phyloP scores from a whole-genome alignment of 352 stramenopile genomes.

The Hyaloperonospora arabidopsidis region DNA sequence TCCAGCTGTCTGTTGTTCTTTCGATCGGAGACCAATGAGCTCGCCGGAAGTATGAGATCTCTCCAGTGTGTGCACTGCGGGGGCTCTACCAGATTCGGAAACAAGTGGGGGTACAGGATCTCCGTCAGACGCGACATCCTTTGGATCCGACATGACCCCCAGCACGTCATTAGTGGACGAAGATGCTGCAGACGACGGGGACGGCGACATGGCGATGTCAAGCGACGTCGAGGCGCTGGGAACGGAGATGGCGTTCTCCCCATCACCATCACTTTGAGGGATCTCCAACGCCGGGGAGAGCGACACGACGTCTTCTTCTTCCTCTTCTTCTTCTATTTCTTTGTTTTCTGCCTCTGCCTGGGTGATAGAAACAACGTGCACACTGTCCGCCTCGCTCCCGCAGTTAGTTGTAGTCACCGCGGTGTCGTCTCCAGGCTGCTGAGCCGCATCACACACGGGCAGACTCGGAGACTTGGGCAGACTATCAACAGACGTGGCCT shows the following conservation, averaged over 20 bases:
- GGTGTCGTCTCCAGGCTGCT: constrained; percentile 16
- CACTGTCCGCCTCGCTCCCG: constrained; percentile 18
- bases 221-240: constrained; percentile 32
- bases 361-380: constrained; percentile 20
- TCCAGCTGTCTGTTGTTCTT: constrained; percentile 43
- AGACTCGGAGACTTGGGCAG: constrained; percentile 25
- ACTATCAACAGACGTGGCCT: constrained; percentile 5
- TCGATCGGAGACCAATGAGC: constrained; percentile 48
- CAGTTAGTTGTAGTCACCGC: background rate
- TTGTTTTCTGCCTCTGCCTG: background rate
- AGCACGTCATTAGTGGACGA: constrained; percentile 15
- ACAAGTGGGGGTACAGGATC: constrained; percentile 13
- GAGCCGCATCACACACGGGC: constrained; percentile 19
- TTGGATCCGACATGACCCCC: constrained; percentile 31
- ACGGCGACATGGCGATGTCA: constrained; percentile 30
- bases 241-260: constrained; percentile 26
- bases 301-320: constrained; percentile 20
- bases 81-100: constrained; percentile 12
- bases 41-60: constrained; percentile 66
- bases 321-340: constrained; percentile 1
- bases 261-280: constrained; percentile 22
- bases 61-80: constrained; percentile 45
- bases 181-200: constrained; percentile 36
- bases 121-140: constrained; percentile 11
- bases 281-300: constrained; percentile 22